Conservation (phyloP, 164 flowering plant genomes). For the Piper longum region DNA sequence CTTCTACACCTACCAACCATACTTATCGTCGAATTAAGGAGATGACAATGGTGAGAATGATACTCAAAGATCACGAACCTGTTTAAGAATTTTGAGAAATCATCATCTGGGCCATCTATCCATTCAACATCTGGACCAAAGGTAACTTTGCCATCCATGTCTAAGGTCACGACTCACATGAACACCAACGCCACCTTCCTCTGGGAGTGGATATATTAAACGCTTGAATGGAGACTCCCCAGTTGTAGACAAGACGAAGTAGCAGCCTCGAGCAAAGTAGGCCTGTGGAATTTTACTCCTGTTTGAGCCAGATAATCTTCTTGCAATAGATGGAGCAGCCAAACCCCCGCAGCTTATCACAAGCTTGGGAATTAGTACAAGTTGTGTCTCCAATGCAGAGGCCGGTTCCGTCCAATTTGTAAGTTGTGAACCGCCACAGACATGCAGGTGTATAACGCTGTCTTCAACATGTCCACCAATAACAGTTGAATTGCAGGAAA, state of each 20-base stretch:
- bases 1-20: neutral
- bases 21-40: neutral
- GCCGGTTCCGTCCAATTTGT: constrained; percentile 20
- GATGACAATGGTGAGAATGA: neutral
- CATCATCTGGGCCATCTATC: constrained; percentile 45
- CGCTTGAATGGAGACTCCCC: constrained; percentile 48
- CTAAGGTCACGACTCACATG: constrained; percentile 87
- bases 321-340: constrained; percentile 57
- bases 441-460: constrained; percentile 31
- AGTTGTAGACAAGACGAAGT: constrained; percentile 54
- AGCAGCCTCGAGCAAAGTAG: constrained; percentile 86
- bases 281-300: constrained; percentile 26
- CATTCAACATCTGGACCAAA: constrained; percentile 98
- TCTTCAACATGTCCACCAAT: constrained; percentile 50
- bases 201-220: constrained; percentile 86
- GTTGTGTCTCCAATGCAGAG: constrained; percentile 32
- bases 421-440: constrained; percentile 38
- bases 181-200: constrained; percentile 92
- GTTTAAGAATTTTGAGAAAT: constrained; percentile 56
- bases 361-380: constrained; percentile 49
- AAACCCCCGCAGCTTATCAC: constrained; percentile 76
- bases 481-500: constrained; percentile 29
- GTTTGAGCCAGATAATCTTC: constrained; percentile 38
- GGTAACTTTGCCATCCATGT: constrained; percentile 63
- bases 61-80: constrained; percentile 17